Evolutionary conservation across 352 stramenopile genomes (phyloP), one percentile per base, ranked within the genome.

Genomic region (Thraustochytrium sp.): DNA sequence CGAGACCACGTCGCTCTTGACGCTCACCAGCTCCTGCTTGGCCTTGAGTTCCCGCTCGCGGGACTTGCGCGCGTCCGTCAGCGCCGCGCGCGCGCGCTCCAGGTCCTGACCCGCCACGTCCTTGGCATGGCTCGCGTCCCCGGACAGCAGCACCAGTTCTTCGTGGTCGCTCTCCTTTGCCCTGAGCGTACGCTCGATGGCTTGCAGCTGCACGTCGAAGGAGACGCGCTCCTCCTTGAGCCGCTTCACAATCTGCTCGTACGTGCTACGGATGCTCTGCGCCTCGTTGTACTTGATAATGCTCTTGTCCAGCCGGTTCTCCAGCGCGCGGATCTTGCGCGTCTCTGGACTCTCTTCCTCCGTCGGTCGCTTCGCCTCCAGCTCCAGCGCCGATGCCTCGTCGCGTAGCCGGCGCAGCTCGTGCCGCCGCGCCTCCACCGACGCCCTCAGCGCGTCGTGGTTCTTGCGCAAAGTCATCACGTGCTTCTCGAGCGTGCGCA

Each of bases 211-310:
- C 78, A 97, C 97, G 85, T 98, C 95, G 85, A 98, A 98, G 38
- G 93, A 93, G 34, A 98, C 93, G 49, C 95, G 90, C 85, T 98
- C 94, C 85, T 98, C 94, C 51, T 97, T 95, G 5, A 98, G 90
- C 18, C 95, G 89, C 87, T 97, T 97, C 42, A 98, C 92, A 78
- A 98, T 98, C 82, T 98, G 94, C 85, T 98, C 93, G 88, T 98
- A 95, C 38, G 94, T 98, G 85, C 96, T 97, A 2, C 93, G 92
- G 82, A 98, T 98, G 86, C 91, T 96, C 85, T 97, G 93, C 2
- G 95, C 94, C 82, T 98, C 95, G 83, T 98, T 98, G 85, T 95
- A 98, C 74, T 98, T 98, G 86, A 98, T 98, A 92, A 98, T 97
- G 2, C 94, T 94, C 68, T 98, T 98, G 86, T 98, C 95, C 13